phyloP scores from a whole-genome alignment of 2,329 filamentous ascomycete species.

The Epichloe baconii region DNA sequence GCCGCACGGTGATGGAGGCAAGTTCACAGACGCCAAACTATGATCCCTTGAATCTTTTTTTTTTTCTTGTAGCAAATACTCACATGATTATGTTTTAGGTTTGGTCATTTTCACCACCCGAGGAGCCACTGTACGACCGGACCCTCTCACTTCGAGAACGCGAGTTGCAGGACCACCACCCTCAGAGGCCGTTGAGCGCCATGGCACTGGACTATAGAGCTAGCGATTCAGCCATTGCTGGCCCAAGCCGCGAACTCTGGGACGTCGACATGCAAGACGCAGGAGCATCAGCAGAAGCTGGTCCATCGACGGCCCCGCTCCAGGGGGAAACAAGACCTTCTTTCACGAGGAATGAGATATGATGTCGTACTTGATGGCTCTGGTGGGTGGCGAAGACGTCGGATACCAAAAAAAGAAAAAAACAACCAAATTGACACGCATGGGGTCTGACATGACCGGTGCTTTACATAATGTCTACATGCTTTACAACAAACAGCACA shows the following conservation, averaged over 20 bases:
- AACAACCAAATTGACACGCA: background rate
- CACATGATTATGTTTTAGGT: conserved; percentile 41
- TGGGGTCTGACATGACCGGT: background rate
- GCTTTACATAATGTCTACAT: conserved; percentile 2
- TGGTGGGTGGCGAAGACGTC: background rate
- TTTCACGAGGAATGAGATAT: conserved; percentile 32
- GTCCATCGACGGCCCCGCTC: conserved; percentile 23
- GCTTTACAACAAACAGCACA: conserved; percentile 1
- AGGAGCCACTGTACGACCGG: conserved; percentile 46
- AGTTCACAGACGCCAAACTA: conserved; percentile 18
- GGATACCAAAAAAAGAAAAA: background rate
- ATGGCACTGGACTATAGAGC: conserved; percentile 32
- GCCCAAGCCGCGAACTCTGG: conserved; percentile 24
- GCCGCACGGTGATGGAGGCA: conserved; percentile 95
- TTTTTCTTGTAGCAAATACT: background rate
- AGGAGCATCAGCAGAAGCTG: conserved; percentile 41
- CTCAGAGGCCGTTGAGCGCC: conserved; percentile 37
- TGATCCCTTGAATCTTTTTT: background rate
- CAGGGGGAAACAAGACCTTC: conserved; percentile 33
- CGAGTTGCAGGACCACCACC: conserved; percentile 30
- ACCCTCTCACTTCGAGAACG: conserved; percentile 37
- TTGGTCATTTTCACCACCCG: conserved; percentile 86
- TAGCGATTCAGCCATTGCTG: conserved; percentile 15
- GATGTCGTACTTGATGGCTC: background rate
- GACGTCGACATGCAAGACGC: conserved; percentile 46